Base-by-base conservation (phyloP, 495 filamentous ascomycete genomes). In the Parathielavia appendiculata region DNA sequence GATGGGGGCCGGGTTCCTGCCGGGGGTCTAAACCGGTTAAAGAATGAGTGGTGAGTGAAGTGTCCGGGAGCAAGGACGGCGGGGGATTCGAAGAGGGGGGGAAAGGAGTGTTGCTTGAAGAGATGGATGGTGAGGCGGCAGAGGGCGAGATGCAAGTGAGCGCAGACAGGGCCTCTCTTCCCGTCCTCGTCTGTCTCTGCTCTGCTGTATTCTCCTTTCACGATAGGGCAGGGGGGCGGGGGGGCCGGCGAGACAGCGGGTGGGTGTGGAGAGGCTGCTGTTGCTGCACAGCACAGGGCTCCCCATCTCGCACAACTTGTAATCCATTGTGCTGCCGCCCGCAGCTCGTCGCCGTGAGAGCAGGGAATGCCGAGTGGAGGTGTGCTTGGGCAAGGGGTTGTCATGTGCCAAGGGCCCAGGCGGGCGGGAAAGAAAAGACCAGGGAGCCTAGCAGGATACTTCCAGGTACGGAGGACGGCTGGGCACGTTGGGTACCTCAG, bases 1-100 rank as follows among this genome's bases (percentile, higher is more conserved):
- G 58, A 44, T 59, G 53, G 63, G 49, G 56, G 57, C 3, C 26
- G 26, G 26, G 26, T 30, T 30, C 34, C 54, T 52, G 50, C 34
- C 44, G 61, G 64, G 61, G 57, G 65, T 60, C 68, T 61, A 30
- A 55, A 59, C 70, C 66, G 53, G 56, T 67, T 68, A 67, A 70
- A 70, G 66, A 68, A 59, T 57, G 60, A 59, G 38, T 38, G 65
- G 60, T 57, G 60, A 59, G 38, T 32, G 65, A 66, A 56, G 44
- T 56, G 48, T 45, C 46, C 13, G 19, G 43, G 51, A 36, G 17
- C 20, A 30, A 20, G 23, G 54, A 51, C 20, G 53, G 40, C 36
- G 10, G 26, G 65, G 51, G 49, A 30, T 30, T 30, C 30, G 43
- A 49, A 20, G 43, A 38, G 40, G 34, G 61, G 14, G 47, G 50